Percentiles rank a stretch among this genome's conserved stretches.
Evolutionary conservation across 768 basidiomycete genomes (phyloP).

Genomic region (Vishniacozyma victoriae): DNA sequence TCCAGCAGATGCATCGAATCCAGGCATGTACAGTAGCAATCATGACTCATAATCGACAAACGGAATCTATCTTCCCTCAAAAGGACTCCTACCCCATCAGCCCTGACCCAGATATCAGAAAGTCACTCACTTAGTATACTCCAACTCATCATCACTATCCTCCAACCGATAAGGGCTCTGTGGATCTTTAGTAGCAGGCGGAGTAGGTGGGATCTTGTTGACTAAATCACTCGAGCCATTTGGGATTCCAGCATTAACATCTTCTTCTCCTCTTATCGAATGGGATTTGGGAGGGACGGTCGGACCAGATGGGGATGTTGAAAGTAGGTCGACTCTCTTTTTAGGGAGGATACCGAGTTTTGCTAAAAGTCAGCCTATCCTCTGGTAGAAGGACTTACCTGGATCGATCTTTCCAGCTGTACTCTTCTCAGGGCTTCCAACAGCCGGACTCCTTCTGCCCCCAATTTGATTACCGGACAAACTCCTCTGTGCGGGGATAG

Average conservation of each 20-base stretch:
- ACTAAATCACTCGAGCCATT: slow-evolving; percentile 17
- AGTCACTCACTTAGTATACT: slow-evolving; percentile 41
- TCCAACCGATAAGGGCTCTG: slow-evolving; percentile 20
- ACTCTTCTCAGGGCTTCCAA: slow-evolving; percentile 26
- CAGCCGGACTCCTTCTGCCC: slow-evolving; percentile 16
- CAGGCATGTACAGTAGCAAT: background rate
- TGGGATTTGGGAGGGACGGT: slow-evolving; percentile 5
- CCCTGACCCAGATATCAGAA: background rate
- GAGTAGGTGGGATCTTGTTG: slow-evolving; percentile 35
- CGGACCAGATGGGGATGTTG: slow-evolving; percentile 28
- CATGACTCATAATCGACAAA: too few relatives aligned
- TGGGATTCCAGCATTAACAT: slow-evolving; percentile 31
- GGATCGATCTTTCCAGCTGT: slow-evolving; percentile 40
- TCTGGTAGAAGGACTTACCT: slow-evolving; percentile 16
- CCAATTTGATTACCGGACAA: slow-evolving; percentile 5
- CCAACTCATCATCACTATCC: slow-evolving; percentile 45
- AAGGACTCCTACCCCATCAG: slow-evolving; percentile 32
- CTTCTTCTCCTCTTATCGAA: slow-evolving; percentile 12
- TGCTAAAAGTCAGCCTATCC: slow-evolving; percentile 18
- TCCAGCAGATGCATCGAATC: background rate
- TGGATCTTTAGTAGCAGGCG: slow-evolving; percentile 19
- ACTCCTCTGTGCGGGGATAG: slow-evolving; percentile 13
- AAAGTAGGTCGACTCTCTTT: slow-evolving; percentile 41
- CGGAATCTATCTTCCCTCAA: slow-evolving; percentile 25
- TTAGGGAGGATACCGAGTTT: slow-evolving; percentile 47